Evolutionary conservation across 176 grass and related monocot genomes (phyloP), one percentile per base, ranked within the genome.

Genomic region (Elymus sibiricus): DNA sequence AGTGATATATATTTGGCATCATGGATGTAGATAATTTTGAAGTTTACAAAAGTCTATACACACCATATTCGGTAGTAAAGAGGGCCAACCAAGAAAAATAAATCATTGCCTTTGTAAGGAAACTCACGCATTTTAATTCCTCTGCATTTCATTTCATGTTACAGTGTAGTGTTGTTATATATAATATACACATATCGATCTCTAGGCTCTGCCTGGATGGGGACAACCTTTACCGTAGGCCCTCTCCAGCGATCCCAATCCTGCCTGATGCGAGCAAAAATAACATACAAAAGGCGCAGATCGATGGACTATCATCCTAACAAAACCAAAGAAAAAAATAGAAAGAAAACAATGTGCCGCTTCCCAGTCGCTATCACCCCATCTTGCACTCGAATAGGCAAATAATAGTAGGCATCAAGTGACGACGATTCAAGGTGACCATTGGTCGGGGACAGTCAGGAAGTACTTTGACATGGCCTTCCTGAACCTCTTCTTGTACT

Each of bases 381-480:
- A 86, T 78, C 59, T 62, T 55, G 59, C 60, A 26, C 76, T 67
- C 53, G 62, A 87, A 58, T 56, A 25, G 47, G 53, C 24, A 19
- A 71, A 75, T 88, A 88, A 83, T 32, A 39, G 19, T 9, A 56
- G 53, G 39, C 26, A 82, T 90, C 78, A 77, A 87, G 53, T 85
- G 40, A 22, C 0, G 49, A 53, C 27, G 40, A 29, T 49, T 93
- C 80, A 99, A 74, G 92, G 81, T 17, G 92, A 92, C 88, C 90
- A 99, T 87, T 96, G 87, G 17, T 99, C 90, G 61, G 92, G 97
- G 44, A 99, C 90, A 37, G 97, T 91, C 11, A 96, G 82, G 85
- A 99, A 99, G 83, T 99, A 99, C 77, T 88, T 94, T 1, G 97
- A 99, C 97, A 99, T 99, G 14, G 97, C 97, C 84, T 99, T 99